Conservation (phyloP, 805 yeast genomes). For the Brettanomyces naardenensis region DNA sequence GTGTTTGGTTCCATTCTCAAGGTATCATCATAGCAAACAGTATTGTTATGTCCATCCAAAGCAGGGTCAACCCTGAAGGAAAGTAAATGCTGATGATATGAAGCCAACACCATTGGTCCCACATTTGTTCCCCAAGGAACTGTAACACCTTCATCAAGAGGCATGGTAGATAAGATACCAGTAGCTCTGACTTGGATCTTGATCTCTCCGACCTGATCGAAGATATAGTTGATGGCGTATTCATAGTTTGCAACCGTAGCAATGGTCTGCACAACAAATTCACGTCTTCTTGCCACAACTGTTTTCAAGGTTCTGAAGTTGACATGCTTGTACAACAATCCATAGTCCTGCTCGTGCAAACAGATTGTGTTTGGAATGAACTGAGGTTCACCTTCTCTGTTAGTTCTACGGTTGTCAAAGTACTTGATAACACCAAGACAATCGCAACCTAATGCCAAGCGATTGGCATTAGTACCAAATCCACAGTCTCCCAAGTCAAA, state of each 20-base stretch:
- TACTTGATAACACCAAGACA: conserved; percentile 76
- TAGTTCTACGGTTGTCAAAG: conserved; percentile 52
- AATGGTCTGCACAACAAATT: conserved; percentile 70
- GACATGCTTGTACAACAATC: conserved; percentile 69
- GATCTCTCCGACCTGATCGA: conserved; percentile 72
- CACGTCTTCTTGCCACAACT: conserved; percentile 72
- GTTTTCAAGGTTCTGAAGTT: conserved; percentile 68
- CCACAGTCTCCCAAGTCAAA: conserved; percentile 84
- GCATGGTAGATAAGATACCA: conserved; percentile 81
- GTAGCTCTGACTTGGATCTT: conserved; percentile 78
- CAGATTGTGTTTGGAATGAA: conserved; percentile 65
- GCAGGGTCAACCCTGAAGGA: conserved; percentile 79
- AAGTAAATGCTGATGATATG: conserved; percentile 77
- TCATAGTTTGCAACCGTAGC: conserved; percentile 84
- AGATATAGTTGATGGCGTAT: conserved; percentile 62
- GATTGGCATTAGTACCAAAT: conserved; percentile 66
- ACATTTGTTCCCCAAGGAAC: conserved; percentile 72
- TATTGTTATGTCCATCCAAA: conserved; percentile 70
- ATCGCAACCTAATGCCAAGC: conserved; percentile 67
- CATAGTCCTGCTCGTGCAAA: conserved; percentile 75
- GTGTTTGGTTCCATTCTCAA: conserved; percentile 49
- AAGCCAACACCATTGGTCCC: conserved; percentile 76
- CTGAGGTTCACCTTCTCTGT: conserved; percentile 53
- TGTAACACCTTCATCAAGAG: conserved; percentile 57
- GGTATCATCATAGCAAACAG: conserved; percentile 66